These are phyloP conservation scores for Pythium brachiatum DNA, from an alignment of 352 stramenopile genomes.

Conservation along the genomic window DNA sequence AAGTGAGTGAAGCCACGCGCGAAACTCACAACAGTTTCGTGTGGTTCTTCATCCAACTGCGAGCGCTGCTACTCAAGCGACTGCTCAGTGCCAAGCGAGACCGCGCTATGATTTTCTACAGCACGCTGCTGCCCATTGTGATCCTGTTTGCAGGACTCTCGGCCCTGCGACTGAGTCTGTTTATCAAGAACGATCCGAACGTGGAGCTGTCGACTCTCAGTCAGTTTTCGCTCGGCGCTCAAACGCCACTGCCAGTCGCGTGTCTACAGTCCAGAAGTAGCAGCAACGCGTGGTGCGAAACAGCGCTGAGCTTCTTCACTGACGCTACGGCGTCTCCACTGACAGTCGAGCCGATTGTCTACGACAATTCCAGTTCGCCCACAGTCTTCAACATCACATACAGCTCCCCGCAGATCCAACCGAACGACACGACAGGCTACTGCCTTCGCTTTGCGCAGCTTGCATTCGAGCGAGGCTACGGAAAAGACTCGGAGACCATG, in stretches of 20 bases:
- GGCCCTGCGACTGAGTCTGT: slow-evolving; percentile 48
- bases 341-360: slow-evolving; percentile 36
- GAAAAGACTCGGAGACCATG: slow-evolving; percentile 20
- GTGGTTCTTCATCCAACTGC: slow-evolving; percentile 46
- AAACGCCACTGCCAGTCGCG: slow-evolving; percentile 46
- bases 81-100: slow-evolving; percentile 54
- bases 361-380: slow-evolving; percentile 28
- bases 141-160: slow-evolving; percentile 67
- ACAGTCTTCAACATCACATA: slow-evolving; percentile 60
- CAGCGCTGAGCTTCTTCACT: slow-evolving; percentile 19
- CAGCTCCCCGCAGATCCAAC: slow-evolving; percentile 30
- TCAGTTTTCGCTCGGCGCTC: slow-evolving; percentile 31
- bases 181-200: slow-evolving; percentile 51
- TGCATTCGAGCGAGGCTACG: slow-evolving; percentile 48
- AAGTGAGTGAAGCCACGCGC: not conserved
- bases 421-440: slow-evolving; percentile 54
- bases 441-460: slow-evolving; percentile 57
- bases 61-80: slow-evolving; percentile 59
- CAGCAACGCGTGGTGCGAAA: slow-evolving; percentile 20
- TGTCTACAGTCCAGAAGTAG: slow-evolving; percentile 26
- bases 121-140: slow-evolving; percentile 59
- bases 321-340: slow-evolving; percentile 33
- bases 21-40: not conserved
- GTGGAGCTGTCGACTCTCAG: slow-evolving; percentile 30
- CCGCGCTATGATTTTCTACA: slow-evolving; percentile 70